A percentile compares a stretch with the other conserved stretches of the same genome.
These are phyloP conservation scores for Biscogniauxia mediterranea DNA, from an alignment of 2,329 filamentous ascomycete species.

Conservation along the genomic window DNA sequence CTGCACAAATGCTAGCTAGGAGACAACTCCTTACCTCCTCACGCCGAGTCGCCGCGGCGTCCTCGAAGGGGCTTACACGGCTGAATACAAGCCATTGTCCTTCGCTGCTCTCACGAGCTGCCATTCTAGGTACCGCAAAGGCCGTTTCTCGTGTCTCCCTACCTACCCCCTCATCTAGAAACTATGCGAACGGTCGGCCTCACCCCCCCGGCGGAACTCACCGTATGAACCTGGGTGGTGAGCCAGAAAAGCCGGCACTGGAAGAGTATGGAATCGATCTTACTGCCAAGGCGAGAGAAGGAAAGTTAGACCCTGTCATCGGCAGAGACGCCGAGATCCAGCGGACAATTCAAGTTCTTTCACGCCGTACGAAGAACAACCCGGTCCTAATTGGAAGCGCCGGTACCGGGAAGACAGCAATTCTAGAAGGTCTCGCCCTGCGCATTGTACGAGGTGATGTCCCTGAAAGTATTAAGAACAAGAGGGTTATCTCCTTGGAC, in stretches of 20 bases:
- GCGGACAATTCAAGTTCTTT: conserved; percentile 90
- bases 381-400: conserved; percentile 90
- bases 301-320: conserved; percentile 94
- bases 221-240: conserved; percentile 81
- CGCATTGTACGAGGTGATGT: conserved; percentile 91
- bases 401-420: conserved; percentile 91
- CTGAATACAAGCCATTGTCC: conserved; percentile 21
- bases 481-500: conserved; percentile 83
- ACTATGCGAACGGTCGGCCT: conserved; percentile 70
- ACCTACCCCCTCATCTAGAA: conserved; percentile 36
- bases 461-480: conserved; percentile 93
- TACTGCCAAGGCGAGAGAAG: conserved; percentile 78
- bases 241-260: conserved; percentile 77
- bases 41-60: conserved; percentile 32
- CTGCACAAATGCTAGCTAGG: conserved; percentile 37
- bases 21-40: conserved; percentile 37
- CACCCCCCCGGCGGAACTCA: conserved; percentile 91
- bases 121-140: conserved; percentile 19
- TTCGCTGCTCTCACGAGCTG: conserved; percentile 24
- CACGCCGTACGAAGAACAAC: conserved; percentile 91
- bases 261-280: conserved; percentile 91
- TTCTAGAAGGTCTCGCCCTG: conserved; percentile 85
- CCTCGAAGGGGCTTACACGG: conserved; percentile 24
- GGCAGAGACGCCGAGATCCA: conserved; percentile 90
- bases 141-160: conserved; percentile 17